phyloP scores from a whole-genome alignment of 768 basidiomycete genomes.

The Gautieria morchelliformis region DNA sequence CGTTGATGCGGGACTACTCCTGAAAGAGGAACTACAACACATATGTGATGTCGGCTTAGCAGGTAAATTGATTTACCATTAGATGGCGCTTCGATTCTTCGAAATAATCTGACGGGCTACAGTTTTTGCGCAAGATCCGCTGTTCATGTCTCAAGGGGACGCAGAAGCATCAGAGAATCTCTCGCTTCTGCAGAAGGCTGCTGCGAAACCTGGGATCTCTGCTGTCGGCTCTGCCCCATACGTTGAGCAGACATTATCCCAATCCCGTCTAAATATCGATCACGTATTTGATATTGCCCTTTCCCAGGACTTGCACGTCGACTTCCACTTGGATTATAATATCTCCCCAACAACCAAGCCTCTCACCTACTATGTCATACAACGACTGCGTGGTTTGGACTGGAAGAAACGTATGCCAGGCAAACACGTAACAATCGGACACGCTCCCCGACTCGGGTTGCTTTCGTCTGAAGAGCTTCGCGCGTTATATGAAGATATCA shows the following conservation, averaged over 20 bases:
- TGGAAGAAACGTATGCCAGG: constrained; percentile 18
- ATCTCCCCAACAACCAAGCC: constrained; percentile 40
- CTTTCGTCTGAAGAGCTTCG: constrained; percentile 39
- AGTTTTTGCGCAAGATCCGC: constrained; percentile 57
- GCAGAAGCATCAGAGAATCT: constrained; percentile 35
- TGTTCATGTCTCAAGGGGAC: constrained; percentile 31
- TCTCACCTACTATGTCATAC: constrained; percentile 46
- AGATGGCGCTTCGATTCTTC: background rate
- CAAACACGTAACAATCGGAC: constrained; percentile 45
- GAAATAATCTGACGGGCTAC: background rate
- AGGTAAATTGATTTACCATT: constrained; percentile 25
- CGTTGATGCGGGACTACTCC: constrained; percentile 38
- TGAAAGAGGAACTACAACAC: constrained; percentile 34
- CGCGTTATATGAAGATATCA: constrained; percentile 27
- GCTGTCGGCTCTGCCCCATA: constrained; percentile 59
- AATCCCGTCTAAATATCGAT: constrained; percentile 43
- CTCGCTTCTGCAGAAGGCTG: constrained; percentile 34
- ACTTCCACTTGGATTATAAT: constrained; percentile 65
- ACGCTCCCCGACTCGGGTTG: constrained; percentile 49
- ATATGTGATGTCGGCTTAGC: constrained; percentile 50
- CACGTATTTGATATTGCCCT: constrained; percentile 41
- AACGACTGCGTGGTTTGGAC: constrained; percentile 25
- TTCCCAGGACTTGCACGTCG: constrained; percentile 32
- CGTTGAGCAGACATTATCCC: constrained; percentile 40
- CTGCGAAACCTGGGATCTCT: constrained; percentile 28